These are phyloP conservation scores for Colletotrichum cuscutae DNA, from an alignment of 2,329 filamentous ascomycete species.

Conservation along the genomic window DNA sequence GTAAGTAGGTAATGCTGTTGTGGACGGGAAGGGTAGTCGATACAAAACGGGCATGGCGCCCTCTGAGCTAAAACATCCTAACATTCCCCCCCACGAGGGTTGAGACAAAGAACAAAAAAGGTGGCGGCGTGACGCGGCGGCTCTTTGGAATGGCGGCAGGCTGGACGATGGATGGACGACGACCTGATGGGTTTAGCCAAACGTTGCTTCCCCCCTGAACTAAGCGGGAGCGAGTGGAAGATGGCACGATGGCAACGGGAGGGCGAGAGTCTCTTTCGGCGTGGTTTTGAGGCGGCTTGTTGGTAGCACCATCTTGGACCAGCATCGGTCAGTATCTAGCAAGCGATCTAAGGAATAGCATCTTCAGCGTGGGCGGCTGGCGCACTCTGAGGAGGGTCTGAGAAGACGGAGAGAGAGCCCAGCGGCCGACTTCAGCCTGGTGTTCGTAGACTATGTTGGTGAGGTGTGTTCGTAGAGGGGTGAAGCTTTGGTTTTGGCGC, in stretches of 20 bases:
- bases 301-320: not conserved
- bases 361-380: not conserved
- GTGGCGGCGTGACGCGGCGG: not conserved
- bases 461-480: not conserved
- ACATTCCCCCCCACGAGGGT: not conserved
- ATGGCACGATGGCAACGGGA: not conserved
- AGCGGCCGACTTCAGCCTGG: not conserved
- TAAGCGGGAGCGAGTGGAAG: not conserved
- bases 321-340: not conserved
- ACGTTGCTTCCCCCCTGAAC: not conserved
- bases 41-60: not conserved
- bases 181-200: not conserved
- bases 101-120: slow-evolving; percentile 5
- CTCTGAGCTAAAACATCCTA: not conserved
- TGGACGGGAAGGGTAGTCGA: not conserved
- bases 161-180: not conserved
- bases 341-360: not conserved
- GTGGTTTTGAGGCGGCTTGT: not conserved
- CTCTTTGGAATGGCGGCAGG: not conserved
- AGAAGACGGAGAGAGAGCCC: not conserved
- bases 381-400: not conserved
- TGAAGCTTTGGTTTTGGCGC: not conserved
- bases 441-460: not conserved
- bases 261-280: not conserved
- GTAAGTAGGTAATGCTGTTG: not conserved